Evolutionary conservation across 495 filamentous ascomycete species (phyloP).

Genomic region (Podospora conica): DNA sequence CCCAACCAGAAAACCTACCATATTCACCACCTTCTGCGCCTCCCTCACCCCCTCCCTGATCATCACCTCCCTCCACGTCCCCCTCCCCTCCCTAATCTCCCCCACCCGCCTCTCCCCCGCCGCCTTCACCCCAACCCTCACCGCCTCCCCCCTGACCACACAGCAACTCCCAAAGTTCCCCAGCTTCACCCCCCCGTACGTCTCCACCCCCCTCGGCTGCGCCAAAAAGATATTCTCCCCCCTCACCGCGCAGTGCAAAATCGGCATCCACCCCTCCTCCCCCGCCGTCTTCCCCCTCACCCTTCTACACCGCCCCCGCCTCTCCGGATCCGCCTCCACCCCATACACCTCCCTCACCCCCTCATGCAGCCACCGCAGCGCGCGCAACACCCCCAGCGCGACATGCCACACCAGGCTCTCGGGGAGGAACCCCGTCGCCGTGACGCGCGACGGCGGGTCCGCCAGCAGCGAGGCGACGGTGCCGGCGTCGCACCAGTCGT

Average conservation of each 20-base stretch:
- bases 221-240: conserved; percentile 41
- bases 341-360: conserved; percentile 23
- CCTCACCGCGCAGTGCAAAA: conserved; percentile 39
- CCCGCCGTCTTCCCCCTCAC: conserved; percentile 3
- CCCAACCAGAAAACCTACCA: conserved; percentile 6
- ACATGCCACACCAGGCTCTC: conserved; percentile 44
- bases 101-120: background rate
- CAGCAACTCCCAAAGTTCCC: conserved; percentile 35
- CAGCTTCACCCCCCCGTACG: conserved; percentile 44
- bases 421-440: conserved; percentile 25
- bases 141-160: conserved; percentile 20
- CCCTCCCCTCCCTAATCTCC: conserved; percentile 10
- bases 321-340: background rate
- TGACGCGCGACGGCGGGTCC: background rate
- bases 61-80: background rate
- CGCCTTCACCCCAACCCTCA: conserved; percentile 11
- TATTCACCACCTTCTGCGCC: background rate
- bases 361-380: conserved; percentile 40
- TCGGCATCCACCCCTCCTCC: conserved; percentile 38
- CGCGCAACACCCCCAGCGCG: conserved; percentile 30
- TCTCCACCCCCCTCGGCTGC: conserved; percentile 39
- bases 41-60: background rate
- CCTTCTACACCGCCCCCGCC: background rate
- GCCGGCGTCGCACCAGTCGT: conserved; percentile 39
- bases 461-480: conserved; percentile 29